Evolutionary conservation across 73 alveolate species (phyloP), one percentile per base, ranked within the genome.

Genomic region (Symbiodinium pilosum): DNA sequence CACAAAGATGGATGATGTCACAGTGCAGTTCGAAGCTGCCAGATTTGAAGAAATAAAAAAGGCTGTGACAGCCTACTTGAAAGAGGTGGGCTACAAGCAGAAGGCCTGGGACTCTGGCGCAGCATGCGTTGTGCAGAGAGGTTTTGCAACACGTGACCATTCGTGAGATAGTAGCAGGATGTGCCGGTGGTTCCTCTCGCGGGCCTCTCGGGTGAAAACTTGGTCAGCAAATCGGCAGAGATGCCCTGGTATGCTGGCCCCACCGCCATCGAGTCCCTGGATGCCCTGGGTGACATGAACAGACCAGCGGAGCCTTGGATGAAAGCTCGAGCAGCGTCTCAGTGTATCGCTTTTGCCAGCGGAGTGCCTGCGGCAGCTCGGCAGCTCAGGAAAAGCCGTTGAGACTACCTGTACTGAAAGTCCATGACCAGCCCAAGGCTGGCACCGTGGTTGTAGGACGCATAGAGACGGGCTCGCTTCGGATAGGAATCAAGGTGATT

Each of bases 1-100:
- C 96, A 91, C 96, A 84, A 91, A 91, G 75, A 91, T 91, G 96
- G 96, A 91, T 44, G 96, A 91, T 75, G 40, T 52, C 73, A 91
- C 96, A 32, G 96, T 91, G 96, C 96, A 91, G 83, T 91, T 91
- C 47, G 87, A 69, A 11, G 16, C 44, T 11, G 87, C 96, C 47
- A 91, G 96, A 91, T 91, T 64, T 39, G 96, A 91, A 40, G 96
- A 91, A 41, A 91, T 91, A 52, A 91, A 91, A 32, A 91, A 91
- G 77, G 96, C 96, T 8, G 77, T 81, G 59, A 41, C 96, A 24
- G 77, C 87, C 41, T 91, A 41, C 96, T 64, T 91, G 51, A 91
- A 91, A 85, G 96, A 91, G 11, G 96, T 91, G 75, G 96, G 96
- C 38, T 91, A 91, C 96, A 91, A 91, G 56, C 87, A 14, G 86